Conservation (phyloP, 2,329 filamentous ascomycete species). For the Xylaria sp. region DNA sequence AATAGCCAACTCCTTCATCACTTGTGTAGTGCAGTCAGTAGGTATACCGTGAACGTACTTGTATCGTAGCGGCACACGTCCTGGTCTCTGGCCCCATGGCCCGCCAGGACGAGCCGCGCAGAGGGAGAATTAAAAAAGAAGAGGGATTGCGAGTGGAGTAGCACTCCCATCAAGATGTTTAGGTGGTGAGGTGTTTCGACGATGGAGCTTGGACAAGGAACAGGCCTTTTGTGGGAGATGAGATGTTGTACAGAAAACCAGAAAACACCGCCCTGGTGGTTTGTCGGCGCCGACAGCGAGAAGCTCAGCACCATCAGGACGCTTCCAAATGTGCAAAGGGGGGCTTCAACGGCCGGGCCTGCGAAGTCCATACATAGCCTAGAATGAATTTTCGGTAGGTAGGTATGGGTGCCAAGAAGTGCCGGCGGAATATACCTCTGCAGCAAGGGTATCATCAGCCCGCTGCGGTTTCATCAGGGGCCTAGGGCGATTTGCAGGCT, state of each 20-base stretch:
- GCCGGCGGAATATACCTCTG: conserved; percentile 43
- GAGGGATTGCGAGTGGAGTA: conserved; percentile 33
- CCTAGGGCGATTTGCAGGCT: conserved; percentile 37
- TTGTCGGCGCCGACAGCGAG: conserved; percentile 29
- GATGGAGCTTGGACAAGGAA: conserved; percentile 36
- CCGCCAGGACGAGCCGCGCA: conserved; percentile 28
- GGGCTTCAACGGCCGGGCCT: conserved; percentile 31
- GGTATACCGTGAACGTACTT: conserved; percentile 25
- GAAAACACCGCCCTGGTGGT: conserved; percentile 20
- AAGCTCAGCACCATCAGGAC: conserved; percentile 21
- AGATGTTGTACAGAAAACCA: conserved; percentile 32
- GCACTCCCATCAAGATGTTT: conserved; percentile 19
- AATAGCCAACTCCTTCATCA: conserved; percentile 39
- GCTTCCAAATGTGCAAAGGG: conserved; percentile 24
- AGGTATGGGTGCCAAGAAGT: conserved; percentile 33
- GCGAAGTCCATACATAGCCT: conserved; percentile 29
- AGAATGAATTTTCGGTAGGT: conserved; percentile 30
- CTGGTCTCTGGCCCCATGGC: conserved; percentile 26
- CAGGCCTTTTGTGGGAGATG: conserved; percentile 35
- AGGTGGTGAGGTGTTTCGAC: conserved; percentile 31
- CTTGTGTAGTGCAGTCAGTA: conserved; percentile 24
- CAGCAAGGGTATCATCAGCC: conserved; percentile 48
- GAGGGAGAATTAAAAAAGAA: conserved; percentile 23
- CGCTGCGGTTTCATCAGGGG: conserved; percentile 49
- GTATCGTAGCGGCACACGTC: conserved; percentile 33